Evolutionary conservation across 164 flowering plant species (phyloP).

Genomic region (Euptelea pleiosperma): DNA sequence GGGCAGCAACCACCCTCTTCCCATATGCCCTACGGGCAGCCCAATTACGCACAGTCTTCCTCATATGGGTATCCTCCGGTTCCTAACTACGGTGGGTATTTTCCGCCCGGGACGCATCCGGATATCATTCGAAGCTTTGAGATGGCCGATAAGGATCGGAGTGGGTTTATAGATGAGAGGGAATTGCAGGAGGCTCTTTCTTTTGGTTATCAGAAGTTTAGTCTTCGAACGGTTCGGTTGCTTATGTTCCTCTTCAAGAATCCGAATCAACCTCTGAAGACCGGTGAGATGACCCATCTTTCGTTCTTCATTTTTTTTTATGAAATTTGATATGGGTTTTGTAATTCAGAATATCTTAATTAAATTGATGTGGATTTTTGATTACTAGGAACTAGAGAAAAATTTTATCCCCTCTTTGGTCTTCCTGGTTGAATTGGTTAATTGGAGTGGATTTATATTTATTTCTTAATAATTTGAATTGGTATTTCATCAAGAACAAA

Average conservation of each 20-base stretch:
- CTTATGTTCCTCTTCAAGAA: conserved; percentile 71
- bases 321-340: neutral
- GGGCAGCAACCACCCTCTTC: conserved; percentile 13
- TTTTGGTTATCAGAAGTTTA: conserved; percentile 49
- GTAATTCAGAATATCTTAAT: neutral
- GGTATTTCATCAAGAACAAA: no score
- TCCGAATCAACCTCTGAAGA: conserved; percentile 33
- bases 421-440: no score
- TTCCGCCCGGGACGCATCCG: conserved; percentile 65
- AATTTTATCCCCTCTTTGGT: no score
- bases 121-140: conserved; percentile 64
- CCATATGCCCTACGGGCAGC: neutral
- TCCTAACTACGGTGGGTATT: conserved; percentile 19
- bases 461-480: no score
- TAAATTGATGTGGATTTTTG: neutral
- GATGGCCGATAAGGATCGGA: conserved; percentile 67
- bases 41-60: conserved; percentile 7
- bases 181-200: conserved; percentile 69
- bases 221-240: conserved; percentile 51
- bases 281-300: conserved; percentile 33
- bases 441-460: no score
- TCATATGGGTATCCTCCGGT: conserved; percentile 21
- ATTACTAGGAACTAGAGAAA: no score
- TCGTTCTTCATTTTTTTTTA: neutral
- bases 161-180: conserved; percentile 68